A percentile compares a stretch with the other conserved stretches of the same genome.
These are phyloP conservation scores for Ganoderma resinaceum DNA, from an alignment of 1,284 basidiomycete species.

Conservation along the genomic window DNA sequence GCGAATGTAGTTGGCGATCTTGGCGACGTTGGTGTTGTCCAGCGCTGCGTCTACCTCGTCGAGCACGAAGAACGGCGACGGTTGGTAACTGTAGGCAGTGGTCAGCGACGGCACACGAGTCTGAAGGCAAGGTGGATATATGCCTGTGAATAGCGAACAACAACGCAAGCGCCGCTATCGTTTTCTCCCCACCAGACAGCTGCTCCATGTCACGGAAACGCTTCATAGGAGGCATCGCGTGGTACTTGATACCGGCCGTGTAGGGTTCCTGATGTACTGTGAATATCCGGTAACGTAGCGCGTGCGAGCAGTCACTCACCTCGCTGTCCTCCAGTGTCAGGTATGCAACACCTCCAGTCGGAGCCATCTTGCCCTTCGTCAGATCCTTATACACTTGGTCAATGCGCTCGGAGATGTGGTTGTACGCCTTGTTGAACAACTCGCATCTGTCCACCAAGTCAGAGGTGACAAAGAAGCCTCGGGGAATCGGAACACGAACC, in stretches of 20 bases:
- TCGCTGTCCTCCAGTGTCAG: slow-evolving; percentile 95
- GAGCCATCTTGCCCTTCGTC: slow-evolving; percentile 92
- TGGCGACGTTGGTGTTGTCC: slow-evolving; percentile 95
- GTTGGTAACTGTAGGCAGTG: slow-evolving; percentile 77
- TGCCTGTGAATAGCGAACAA: slow-evolving; percentile 97
- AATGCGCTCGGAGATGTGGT: slow-evolving; percentile 94
- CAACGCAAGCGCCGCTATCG: slow-evolving; percentile 94
- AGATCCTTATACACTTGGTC: slow-evolving; percentile 98
- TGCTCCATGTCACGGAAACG: slow-evolving; percentile 99
- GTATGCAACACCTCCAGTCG: slow-evolving; percentile 96
- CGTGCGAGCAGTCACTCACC: slow-evolving; percentile 50
- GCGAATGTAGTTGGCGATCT: slow-evolving; percentile 91
- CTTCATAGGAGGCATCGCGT: slow-evolving; percentile 99
- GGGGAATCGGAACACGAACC: slow-evolving; percentile 53
- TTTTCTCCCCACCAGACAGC: slow-evolving; percentile 98
- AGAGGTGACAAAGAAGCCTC: not conserved
- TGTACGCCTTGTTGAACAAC: slow-evolving; percentile 95
- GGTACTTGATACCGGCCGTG: slow-evolving; percentile 94
- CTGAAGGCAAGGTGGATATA: not conserved
- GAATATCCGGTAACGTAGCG: not conserved
- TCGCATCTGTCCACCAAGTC: slow-evolving; percentile 60
- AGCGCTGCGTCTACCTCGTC: slow-evolving; percentile 99
- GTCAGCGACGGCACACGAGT: slow-evolving; percentile 1
- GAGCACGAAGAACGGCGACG: slow-evolving; percentile 98
- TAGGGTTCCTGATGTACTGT: slow-evolving; percentile 85